Evolutionary conservation across 1,284 basidiomycete species (phyloP), one percentile per base, ranked within the genome.

Genomic region (Pholiota adiposa): DNA sequence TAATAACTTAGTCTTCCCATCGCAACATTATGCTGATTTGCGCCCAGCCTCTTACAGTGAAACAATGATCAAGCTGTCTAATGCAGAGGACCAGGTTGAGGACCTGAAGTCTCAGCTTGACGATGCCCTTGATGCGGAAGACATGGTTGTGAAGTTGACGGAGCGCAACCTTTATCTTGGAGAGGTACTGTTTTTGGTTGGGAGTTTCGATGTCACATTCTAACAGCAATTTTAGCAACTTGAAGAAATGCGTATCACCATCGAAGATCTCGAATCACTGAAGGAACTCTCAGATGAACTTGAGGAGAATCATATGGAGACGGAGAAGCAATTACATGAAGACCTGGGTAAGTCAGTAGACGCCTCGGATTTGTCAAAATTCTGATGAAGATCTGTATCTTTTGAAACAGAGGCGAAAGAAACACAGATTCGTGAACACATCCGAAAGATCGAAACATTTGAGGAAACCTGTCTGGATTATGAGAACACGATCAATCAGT

Each of bases 221-320:
- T n/a, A n/a, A n/a, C n/a, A n/a, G n/a, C n/a, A n/a, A n/a, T n/a
- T 38, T 33, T 70, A 93, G 93, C 97, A 93, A 86, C 94, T 98
- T 65, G 97, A 98, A 70, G 94, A 97, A 75, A 96, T 98, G 90
- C 86, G 92, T 4, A 90, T 93, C 56, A 93, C 92, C 0, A 95
- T 98, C 54, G 97, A 98, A 71, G 97, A 99, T 70, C 86, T 98
- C 14, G 97, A 99, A 71, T 89, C 96, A 12, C 85, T 99, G 53
- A 94, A 96, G 73, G 96, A 98, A 68, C 88, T 99, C 56, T 95
- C 90, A 64, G 97, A 99, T 66, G 97, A 99, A 75, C 83, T 99
- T 2, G 97, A 99, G 74, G 97, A 99, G 76, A 95, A 93, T 69
- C 97, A 99, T 67, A 74, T 94, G 6, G 97, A 98, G 75, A 94